Conservation (phyloP, 2,329 filamentous ascomycete genomes). For the Hawksworthiomyces lignivorus region DNA sequence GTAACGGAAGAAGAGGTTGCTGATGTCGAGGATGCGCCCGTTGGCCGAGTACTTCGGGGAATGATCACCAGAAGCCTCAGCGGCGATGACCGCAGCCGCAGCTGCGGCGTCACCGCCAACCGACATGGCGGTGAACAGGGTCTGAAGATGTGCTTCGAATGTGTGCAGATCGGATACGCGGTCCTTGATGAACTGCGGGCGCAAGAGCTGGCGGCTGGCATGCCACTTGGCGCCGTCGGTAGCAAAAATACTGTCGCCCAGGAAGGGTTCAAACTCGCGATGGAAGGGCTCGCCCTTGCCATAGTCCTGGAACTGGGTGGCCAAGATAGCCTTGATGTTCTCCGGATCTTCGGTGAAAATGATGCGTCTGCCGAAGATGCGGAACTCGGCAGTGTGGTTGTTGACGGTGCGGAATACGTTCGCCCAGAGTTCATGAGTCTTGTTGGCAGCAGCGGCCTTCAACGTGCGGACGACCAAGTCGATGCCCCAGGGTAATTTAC, state of each 20-base stretch:
- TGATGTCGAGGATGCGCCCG: constrained; percentile 59
- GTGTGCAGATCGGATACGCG: constrained; percentile 73
- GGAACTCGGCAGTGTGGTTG: constrained; percentile 53
- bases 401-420: constrained; percentile 36
- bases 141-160: constrained; percentile 71
- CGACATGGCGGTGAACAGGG: constrained; percentile 61
- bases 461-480: constrained; percentile 57
- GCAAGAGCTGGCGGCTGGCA: constrained; percentile 68
- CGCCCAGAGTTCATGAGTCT: constrained; percentile 56
- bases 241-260: constrained; percentile 70
- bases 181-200: constrained; percentile 81
- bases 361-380: constrained; percentile 47
- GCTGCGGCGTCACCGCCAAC: constrained; percentile 51
- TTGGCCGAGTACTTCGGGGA: constrained; percentile 57
- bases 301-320: constrained; percentile 77
- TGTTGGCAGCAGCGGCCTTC: constrained; percentile 40
- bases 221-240: constrained; percentile 79
- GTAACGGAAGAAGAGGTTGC: constrained; percentile 74
- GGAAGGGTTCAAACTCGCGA: constrained; percentile 63
- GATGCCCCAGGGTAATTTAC: constrained; percentile 40
- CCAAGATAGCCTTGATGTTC: constrained; percentile 87
- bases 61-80: constrained; percentile 44
- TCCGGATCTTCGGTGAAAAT: constrained; percentile 76
- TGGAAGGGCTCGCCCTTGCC: constrained; percentile 76
- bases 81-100: constrained; percentile 46